phyloP scores from a whole-genome alignment of 2,329 filamentous ascomycete species.

The Fusarium hainanense region DNA sequence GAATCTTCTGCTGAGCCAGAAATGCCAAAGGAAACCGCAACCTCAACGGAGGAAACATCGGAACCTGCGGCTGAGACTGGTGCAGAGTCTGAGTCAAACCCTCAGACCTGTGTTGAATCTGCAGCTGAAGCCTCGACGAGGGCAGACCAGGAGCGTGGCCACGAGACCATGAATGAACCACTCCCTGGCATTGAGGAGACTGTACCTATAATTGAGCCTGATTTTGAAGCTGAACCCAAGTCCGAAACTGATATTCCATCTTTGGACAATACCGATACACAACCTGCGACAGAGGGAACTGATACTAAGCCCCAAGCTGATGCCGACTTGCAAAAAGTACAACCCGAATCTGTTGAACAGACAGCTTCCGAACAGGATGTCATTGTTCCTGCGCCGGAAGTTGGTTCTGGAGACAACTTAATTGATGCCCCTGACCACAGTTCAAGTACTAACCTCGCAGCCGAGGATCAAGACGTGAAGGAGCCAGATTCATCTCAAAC shows the following conservation, averaged over 20 bases:
- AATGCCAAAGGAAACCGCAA: constrained; percentile 30
- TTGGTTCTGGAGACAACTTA: constrained; percentile 31
- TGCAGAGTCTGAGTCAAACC: constrained; percentile 33
- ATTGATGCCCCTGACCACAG: constrained; percentile 7
- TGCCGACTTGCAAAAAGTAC: constrained; percentile 17
- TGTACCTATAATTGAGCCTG: constrained; percentile 45
- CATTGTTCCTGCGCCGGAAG: constrained; percentile 33
- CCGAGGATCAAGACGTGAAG: constrained; percentile 14
- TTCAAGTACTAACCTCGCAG: constrained; percentile 27
- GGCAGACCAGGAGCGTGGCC: constrained; percentile 29
- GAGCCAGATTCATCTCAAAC: neutral
- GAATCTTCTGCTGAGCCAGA: constrained; percentile 31
- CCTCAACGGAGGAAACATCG: constrained; percentile 21
- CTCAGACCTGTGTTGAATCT: constrained; percentile 21
- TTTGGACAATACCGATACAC: constrained; percentile 27
- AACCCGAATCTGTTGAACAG: constrained; percentile 31
- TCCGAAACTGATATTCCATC: constrained; percentile 42
- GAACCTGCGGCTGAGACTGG: constrained; percentile 35
- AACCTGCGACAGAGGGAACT: constrained; percentile 29
- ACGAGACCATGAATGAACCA: constrained; percentile 40
- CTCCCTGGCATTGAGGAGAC: constrained; percentile 36
- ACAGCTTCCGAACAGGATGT: constrained; percentile 33
- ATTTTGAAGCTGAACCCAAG: constrained; percentile 47
- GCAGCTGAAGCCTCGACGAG: constrained; percentile 15
- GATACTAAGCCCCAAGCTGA: constrained; percentile 32